These are phyloP conservation scores for Auricularia sp. DNA, from an alignment of 768 basidiomycete species.

Conservation along the genomic window DNA sequence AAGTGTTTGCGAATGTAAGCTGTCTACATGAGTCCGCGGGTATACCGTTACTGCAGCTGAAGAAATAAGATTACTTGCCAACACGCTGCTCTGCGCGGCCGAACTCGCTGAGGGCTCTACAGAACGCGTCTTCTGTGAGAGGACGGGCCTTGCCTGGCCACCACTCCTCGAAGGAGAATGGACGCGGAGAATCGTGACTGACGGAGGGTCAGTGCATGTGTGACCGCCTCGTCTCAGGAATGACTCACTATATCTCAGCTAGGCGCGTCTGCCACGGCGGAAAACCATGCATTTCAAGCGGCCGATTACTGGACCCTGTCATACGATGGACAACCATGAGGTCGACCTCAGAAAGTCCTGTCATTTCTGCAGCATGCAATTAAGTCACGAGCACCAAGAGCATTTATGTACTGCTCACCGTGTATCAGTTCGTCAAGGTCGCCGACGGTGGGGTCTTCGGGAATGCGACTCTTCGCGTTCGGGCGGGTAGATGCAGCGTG, in stretches of 20 bases:
- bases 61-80: slow-evolving; percentile 43
- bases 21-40: background rate
- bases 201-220: background rate
- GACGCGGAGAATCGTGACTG: background rate
- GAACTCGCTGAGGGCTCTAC: slow-evolving; percentile 66
- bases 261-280: slow-evolving; percentile 82
- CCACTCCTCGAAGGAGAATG: slow-evolving; percentile 4
- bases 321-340: slow-evolving; percentile 67
- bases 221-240: background rate
- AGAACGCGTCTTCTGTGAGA: slow-evolving; percentile 34
- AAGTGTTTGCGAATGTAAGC: background rate
- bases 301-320: slow-evolving; percentile 28
- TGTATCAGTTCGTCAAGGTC: slow-evolving; percentile 44
- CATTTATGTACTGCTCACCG: slow-evolving; percentile 31
- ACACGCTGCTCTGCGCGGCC: slow-evolving; percentile 67
- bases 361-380: slow-evolving; percentile 29
- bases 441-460: slow-evolving; percentile 33
- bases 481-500: background rate
- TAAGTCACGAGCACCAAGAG: background rate
- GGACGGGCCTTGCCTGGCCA: background rate
- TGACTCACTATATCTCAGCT: slow-evolving; percentile 67
- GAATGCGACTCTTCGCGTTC: slow-evolving; percentile 3
- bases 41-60: background rate
- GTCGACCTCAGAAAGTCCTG: slow-evolving; percentile 57
- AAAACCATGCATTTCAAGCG: slow-evolving; percentile 63